Evolutionary conservation across 306 rosid species (phyloP), one percentile per base, ranked within the genome.

Genomic region (Glycine soja): DNA sequence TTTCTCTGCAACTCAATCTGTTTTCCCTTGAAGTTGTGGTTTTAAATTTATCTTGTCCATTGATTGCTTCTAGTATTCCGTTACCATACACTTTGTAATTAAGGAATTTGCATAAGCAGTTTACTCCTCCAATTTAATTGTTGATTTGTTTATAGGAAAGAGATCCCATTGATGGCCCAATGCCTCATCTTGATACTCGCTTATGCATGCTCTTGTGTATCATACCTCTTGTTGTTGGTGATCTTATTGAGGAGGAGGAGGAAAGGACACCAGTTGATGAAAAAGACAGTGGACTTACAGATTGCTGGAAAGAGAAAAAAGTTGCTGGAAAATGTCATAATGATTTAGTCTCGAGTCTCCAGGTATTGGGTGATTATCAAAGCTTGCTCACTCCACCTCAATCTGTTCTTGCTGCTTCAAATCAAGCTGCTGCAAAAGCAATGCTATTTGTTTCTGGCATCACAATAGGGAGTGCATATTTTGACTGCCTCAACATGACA

Each of bases 91-190:
- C 63, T 65, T 43, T 14, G n/a, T 52, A 13, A 43, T 65, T 80
- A 64, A 38, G 69, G 59, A 43, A 30, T 19, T 79, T 42, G 34
- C 74, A 5, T 56, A 19, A 42, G 47, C 32, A 57, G 30, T 61
- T 19, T 56, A 40, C 53, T 74, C 43, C 65, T 7, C 18, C 24
- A 18, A 46, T 52, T 70, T 75, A 72, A 43, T 4, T 61, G 11
- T 67, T 34, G 15, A 24, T 85, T 48, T 72, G 5, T 73, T 81
- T 71, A 36, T 67, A 93, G 99, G 99, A 93, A 91, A 93, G 98
- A 86, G 96, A 91, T 75, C 96, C 97, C n/a, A 93, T 93, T 77
- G 98, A 95, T 72, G 99, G 99, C n/a, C 99, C 99, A 9, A 86
- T 95, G 91, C 98, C 99, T 74, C 96, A 86, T 86, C 87, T 95